Evolutionary conservation across 176 grass and related monocot species (phyloP).

Genomic region (Cocos nucifera): DNA sequence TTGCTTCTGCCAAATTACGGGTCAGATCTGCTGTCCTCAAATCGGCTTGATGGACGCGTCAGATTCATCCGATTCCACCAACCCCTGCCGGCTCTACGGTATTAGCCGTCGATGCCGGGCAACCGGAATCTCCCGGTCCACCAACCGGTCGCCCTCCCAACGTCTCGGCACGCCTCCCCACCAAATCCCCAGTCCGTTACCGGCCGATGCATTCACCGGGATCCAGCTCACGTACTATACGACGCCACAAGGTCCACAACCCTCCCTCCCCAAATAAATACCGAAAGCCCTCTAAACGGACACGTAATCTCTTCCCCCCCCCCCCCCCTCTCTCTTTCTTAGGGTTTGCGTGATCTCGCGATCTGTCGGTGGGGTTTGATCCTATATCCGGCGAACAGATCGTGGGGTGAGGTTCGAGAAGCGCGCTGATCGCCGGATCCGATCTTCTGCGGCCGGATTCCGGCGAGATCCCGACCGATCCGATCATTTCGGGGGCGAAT

Average conservation of each 20-base stretch:
- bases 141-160: too few species aligned
- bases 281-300: not conserved
- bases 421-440: not conserved
- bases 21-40: too few species aligned
- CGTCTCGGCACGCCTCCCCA: too few species aligned
- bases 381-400: not conserved
- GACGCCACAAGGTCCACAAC: not conserved
- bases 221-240: not conserved
- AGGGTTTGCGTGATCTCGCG: not conserved
- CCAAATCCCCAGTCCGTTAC: not conserved
- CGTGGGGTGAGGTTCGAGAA: not conserved
- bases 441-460: not conserved
- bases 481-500: not conserved
- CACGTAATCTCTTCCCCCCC: constrained; percentile 16
- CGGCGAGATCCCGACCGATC: constrained; percentile 1
- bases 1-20: too few species aligned
- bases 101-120: too few species aligned
- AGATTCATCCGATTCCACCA: too few species aligned
- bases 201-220: not conserved
- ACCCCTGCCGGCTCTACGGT: too few species aligned
- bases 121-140: too few species aligned
- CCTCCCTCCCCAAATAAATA: not conserved
- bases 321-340: too few species aligned
- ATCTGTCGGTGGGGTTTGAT: not conserved
- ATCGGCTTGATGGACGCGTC: too few species aligned